phyloP scores from a whole-genome alignment of 2,329 filamentous ascomycete genomes.

The Sordariomycetes sp. region DNA sequence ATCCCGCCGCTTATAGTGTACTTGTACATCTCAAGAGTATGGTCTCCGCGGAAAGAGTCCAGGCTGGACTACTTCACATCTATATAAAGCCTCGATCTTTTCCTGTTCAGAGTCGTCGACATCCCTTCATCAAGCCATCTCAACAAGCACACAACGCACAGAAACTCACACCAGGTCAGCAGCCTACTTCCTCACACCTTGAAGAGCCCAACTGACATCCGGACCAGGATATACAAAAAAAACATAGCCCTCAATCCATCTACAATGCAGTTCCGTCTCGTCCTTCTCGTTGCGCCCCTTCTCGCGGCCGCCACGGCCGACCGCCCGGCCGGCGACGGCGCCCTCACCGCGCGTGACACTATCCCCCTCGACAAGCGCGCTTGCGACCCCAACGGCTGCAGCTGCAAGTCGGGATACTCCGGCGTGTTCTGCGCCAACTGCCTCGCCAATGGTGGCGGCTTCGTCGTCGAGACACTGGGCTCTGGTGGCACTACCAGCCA shows the following conservation, averaged over 20 bases:
- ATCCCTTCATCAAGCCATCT: not conserved
- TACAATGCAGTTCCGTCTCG: not conserved
- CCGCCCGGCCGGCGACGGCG: not conserved
- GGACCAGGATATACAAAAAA: not conserved
- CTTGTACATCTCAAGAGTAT: not conserved
- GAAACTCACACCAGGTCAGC: not conserved
- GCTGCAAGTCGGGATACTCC: not conserved
- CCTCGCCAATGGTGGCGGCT: not conserved
- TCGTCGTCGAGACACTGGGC: not conserved
- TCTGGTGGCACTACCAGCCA: constrained; percentile 5
- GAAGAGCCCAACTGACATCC: not conserved
- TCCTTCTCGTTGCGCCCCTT: not conserved
- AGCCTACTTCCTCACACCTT: not conserved
- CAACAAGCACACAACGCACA: not conserved
- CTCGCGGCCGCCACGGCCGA: not conserved
- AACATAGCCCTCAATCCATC: not conserved
- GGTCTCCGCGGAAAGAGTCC: not conserved
- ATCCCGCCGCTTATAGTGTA: not conserved
- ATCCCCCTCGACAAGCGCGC: not conserved
- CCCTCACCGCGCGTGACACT: not conserved
- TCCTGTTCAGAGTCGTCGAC: not conserved
- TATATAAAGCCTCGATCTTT: not conserved
- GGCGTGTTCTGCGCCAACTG: constrained; percentile 5
- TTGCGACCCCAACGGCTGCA: constrained; percentile 4
- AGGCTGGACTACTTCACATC: not conserved